phyloP scores from a whole-genome alignment of 2,329 filamentous ascomycete species.

The Drechslera avenae region DNA sequence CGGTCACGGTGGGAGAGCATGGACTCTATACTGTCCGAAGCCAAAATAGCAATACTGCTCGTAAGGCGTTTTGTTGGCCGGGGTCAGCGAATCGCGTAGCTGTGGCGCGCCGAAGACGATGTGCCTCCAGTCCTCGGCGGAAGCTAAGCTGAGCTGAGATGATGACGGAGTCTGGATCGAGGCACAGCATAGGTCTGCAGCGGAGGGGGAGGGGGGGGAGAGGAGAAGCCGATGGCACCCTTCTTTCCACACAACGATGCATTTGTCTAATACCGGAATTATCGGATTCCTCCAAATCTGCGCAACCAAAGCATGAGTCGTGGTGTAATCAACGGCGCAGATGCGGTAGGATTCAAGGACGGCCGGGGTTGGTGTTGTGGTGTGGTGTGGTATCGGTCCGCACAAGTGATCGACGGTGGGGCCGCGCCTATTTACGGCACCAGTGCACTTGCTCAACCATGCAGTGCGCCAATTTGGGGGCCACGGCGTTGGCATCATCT shows the following conservation, averaged over 20 bases:
- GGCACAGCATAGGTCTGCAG: background rate
- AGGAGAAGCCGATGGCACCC: background rate
- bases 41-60: conserved; percentile 29
- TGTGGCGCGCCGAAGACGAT: conserved; percentile 17
- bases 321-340: background rate
- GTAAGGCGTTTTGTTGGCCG: conserved; percentile 16
- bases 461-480: conserved; percentile 3
- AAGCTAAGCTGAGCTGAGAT: conserved; percentile 15
- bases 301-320: background rate
- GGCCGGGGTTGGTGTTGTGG: conserved; percentile 2
- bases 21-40: conserved; percentile 20
- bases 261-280: too few species aligned
- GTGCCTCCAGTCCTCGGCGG: conserved; percentile 9
- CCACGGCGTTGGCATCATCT: conserved; percentile 3
- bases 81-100: conserved; percentile 16
- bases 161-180: conserved; percentile 2
- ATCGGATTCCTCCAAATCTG: background rate
- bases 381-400: background rate
- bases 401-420: conserved; percentile 1
- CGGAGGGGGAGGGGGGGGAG: too few species aligned
- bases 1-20: conserved; percentile 25
- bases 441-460: conserved; percentile 6
- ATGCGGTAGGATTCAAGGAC: conserved; percentile 2
- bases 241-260: background rate
- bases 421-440: conserved; percentile 10